Evolutionary conservation across 306 rosid genomes (phyloP).

Genomic region (Vigna trinervia): DNA sequence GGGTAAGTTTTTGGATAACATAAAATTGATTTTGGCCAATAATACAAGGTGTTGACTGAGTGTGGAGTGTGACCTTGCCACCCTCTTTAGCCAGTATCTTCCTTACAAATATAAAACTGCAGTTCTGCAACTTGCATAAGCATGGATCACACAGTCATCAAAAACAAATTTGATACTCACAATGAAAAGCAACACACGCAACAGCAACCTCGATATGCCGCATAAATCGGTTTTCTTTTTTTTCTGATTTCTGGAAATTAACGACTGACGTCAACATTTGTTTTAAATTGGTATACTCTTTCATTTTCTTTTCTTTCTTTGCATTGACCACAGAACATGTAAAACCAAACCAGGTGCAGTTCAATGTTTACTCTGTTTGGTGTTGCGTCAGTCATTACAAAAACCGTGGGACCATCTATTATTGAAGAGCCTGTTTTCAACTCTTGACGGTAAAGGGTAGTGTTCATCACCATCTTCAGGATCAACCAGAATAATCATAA

Average conservation of each 20-base stretch:
- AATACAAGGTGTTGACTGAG: neutral
- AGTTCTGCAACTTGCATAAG: too few relatives aligned
- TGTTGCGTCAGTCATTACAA: neutral
- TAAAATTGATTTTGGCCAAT: neutral
- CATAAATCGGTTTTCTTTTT: neutral
- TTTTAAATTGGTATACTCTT: neutral
- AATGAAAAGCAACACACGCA: neutral
- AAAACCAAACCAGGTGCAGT: neutral
- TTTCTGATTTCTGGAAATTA: neutral
- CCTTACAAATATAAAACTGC: too few relatives aligned
- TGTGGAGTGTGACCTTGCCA: neutral
- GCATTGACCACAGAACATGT: neutral
- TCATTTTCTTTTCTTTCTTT: neutral
- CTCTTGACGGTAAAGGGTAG: too few relatives aligned
- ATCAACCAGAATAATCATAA: too few relatives aligned
- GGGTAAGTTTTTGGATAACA: too few relatives aligned
- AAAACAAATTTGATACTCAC: neutral
- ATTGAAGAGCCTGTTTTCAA: neutral
- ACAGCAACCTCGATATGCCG: slow-evolving; percentile 7
- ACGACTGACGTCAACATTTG: neutral
- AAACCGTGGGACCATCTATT: neutral
- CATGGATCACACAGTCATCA: neutral
- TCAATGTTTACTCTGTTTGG: neutral
- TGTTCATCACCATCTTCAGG: too few relatives aligned
- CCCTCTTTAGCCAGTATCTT: too few relatives aligned